Base-by-base conservation (phyloP, 805 yeast species). In the Zygotorulaspora danielsina region DNA sequence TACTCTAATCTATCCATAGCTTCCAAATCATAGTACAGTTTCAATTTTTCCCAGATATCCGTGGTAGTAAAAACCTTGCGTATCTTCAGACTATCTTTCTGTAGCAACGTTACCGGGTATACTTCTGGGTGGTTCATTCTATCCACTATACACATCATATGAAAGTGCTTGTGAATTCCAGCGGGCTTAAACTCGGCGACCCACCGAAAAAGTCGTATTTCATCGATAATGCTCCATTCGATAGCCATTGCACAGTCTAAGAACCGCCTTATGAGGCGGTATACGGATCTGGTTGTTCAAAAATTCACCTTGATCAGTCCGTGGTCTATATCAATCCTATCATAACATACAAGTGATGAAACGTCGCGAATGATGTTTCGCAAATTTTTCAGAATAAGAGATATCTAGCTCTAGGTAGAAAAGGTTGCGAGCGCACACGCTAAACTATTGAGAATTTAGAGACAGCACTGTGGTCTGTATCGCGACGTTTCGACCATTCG, bases 171-270 rank as follows among this genome's bases (percentile, higher is more conserved):
- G 38, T 66, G 53, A 21, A 57, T 54, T 1, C 94, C 94, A 0
- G 79, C 80, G 0, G 93, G 93, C 55, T 79, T 80, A 63, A 68
- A 71, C 50, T 74, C 78, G 48, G 86, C 76, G 1, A 81, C 68
- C 35, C 84, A 74, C 39, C 75, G 65, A 49, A 81, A 73, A 18
- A 84, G 68, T 44, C 70, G 67, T 22, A 77, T 75, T 53, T 84
- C 89, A 42, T 80, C 82, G 31, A 75, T 78, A 2, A 70, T 54
- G 11, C 69, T 63, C 90, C 93, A 84, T 38, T 58, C 56, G 11
- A 50, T 47, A 5, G 48, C 44, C 58, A 54, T 54, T 17, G 19
- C 33, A 10, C 19, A 27, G 13, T 18, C 22, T 32, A 17, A n/a
- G n/a, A n/a, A n/a, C n/a, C n/a, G n/a, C n/a, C n/a, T n/a, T n/a